Base-by-base conservation (phyloP, 805 yeast species). In the Schwanniomyces vanrijiae region DNA sequence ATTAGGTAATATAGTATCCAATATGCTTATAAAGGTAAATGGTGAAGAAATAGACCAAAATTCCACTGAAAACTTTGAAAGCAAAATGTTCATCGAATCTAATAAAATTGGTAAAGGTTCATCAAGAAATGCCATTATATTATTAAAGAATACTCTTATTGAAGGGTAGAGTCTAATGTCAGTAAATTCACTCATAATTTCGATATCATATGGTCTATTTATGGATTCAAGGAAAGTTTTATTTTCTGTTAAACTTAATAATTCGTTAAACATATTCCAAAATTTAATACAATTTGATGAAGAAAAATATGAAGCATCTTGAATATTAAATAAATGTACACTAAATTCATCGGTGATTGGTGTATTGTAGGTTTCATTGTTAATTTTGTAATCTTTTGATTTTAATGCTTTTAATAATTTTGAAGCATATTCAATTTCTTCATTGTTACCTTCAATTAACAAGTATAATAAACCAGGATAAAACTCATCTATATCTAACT, bases 41-140 rank as follows among this genome's bases (percentile, higher is more conserved):
- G 88, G 88, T 1, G 76, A 66, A 3, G 82, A 71, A 21, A 66
- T 54, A 0, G 60, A 55, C 92, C 94, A 88, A 48, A 84, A 79
- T 3, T 68, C 65, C 0, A 56, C 16, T 6, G 72, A 75, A 9
- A 81, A 66, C 35, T 68, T 68, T 2, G 53, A 49, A 20, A 87
- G 61, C 1, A 84, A 61, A 6, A 71, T 49, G 11, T 70, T 58
- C 28, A 86, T 71, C 2, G 80, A 78, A 46, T 80, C 68, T n/a
- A 89, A 64, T 3, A 86, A 61, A 14, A 75, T 64, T 0, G 86
- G 86, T 26, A 86, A 56, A 1, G 86, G 80, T 5, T 58, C 58
- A 31, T 72, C 68, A n/a, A 77, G 61, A 25, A 62, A 66, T 0
- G 86, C 76, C 73, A 81, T 71, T 21, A 82, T 59, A 52, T 80